Evolutionary conservation across 2,329 filamentous ascomycete species (phyloP), one percentile per base, ranked within the genome.

Genomic region (Knufia fluminis): DNA sequence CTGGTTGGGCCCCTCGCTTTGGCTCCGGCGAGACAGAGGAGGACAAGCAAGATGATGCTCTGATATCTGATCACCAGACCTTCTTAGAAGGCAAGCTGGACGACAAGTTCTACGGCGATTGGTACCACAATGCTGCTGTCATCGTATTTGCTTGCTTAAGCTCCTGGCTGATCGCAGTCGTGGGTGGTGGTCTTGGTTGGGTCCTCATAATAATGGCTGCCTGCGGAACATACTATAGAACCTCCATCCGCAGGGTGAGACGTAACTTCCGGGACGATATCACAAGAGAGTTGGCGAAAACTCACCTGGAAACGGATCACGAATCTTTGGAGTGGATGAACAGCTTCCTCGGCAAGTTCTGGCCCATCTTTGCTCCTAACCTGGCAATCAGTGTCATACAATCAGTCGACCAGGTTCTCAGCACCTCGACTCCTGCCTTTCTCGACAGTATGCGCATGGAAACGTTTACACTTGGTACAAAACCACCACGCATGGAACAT

Each of bases 251-350:
- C 56, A 83, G 92, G 55, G 89, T 97, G 52, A 84, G 92, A 59
- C 83, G 92, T 59, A 98, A 98, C 67, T 95, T 95, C 67, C 83
- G 91, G 52, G 92, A 98, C 68, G 92, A 98, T 63, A 79, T 98
- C 58, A 84, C 83, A 52, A 83, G 92, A 48, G 90, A 96, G 66
- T 77, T 96, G 75, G 83, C 85, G 10, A 86, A 96, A 68, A 84
- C 83, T 67, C 86, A 78, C 61, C 73, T 98, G 48, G 92, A 97
- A 60, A 92, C 82, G 7, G 92, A 98, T 59, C 82, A 81, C 22
- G 92, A 98, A 69, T 92, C 86, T 50, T 74, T 98, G 43, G 92
- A 98, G 67, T 98, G 92, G 92, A 97, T 98, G 67, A 98, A 98
- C 74, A 94, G 88, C 60, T 98, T 98, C 71, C 66, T 98, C 60